Base-by-base conservation (phyloP, 2,329 filamentous ascomycete genomes). In the Colletotrichum sp. region DNA sequence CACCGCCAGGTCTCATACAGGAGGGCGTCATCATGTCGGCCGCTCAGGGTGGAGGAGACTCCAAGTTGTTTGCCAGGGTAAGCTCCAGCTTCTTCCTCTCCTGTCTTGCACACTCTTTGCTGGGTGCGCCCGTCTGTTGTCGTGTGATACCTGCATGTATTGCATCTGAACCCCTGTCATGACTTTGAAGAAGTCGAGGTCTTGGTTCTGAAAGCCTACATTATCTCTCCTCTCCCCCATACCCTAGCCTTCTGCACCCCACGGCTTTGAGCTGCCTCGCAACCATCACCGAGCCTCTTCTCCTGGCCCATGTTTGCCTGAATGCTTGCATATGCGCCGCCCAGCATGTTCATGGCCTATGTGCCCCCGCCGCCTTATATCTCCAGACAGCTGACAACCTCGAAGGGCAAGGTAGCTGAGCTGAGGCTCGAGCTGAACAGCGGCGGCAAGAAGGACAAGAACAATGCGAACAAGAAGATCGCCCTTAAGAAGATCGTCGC, bases 401-500 rank as follows among this genome's bases (percentile, higher is more conserved):
- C 87, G 88, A 95, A 99, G 97, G 97, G 97, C 90, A 99, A 99
- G 91, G 97, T 99, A 79, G 96, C 96, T 78, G 97, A 99, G 91
- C 90, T 99, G 83, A 95, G 97, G 85, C 92, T 95, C 84, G 97
- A 99, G 89, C 92, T 99, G 84, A 96, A 96, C 86, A 95, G 93
- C 86, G 96, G 96, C 84, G 94, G 95, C 80, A 98, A 98, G 90
- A 99, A 99, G 89, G 97, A 99, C 88, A 99, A 98, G 91, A 98
- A 98, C 87, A 94, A 95, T 87, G 91, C 94, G 61, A 92, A 93
- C 79, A 99, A 99, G 90, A 99, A 99, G 91, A 98, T 98, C 83
- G 96, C 97, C 13, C 90, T 99, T 78, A 99, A 99, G 91, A 98
- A 98, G 90, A 99, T 99, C 80, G 97, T 99, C 81, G 97, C 97